Evolutionary conservation across 176 grass and related monocot genomes (phyloP), one percentile per base, ranked within the genome.

Genomic region (Raddia distichophylla): DNA sequence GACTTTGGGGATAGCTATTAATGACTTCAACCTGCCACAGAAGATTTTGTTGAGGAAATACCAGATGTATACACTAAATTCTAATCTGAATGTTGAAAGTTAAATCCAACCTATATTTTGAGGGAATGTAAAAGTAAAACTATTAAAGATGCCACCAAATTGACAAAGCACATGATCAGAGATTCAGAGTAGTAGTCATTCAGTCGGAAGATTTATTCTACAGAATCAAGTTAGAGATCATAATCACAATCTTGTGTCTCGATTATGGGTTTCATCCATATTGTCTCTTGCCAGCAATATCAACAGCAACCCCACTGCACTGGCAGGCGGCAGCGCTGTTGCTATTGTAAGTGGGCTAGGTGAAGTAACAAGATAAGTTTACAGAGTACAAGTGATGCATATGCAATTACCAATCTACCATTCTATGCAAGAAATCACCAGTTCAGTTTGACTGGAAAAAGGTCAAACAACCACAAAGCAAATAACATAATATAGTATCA

Each of bases 1-100:
- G 34, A 99, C 85, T 56, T 80, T 86, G 0, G 96, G 96, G 75
- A 95, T 99, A 6, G 93, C 88, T 80, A 99, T 82, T 49, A 99
- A 83, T 58, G 93, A 83, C 77, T 95, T 99, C 32, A 99, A 88
- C 96, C 93, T 99, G 84, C 32, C 44, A 77, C 44, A 77, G 12
- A 79, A 58, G 15, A 59, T 47, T 55, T 71, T 60, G 9, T n/a
- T 19, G 16, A 46, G 37, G 1, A 84, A 75, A 67, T 58, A 49
- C 72, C 47, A 83, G 16, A 15, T 1, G 11, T 7, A 59, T n/a
- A 50, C 20, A 2, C 67, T 40, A 82, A 22, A 73, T 7, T n/a
- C 17, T 64, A 3, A 19, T 14, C 3, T 40, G 17, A 19, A 82
- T n/a, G 7, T 60, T 18, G 18, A 22, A 61, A 22, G 17, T 5